A percentile compares a stretch with the other conserved stretches of the same genome.
Conservation (phyloP, 176 grass and related monocot genomes). For the Zea mays region DNA sequence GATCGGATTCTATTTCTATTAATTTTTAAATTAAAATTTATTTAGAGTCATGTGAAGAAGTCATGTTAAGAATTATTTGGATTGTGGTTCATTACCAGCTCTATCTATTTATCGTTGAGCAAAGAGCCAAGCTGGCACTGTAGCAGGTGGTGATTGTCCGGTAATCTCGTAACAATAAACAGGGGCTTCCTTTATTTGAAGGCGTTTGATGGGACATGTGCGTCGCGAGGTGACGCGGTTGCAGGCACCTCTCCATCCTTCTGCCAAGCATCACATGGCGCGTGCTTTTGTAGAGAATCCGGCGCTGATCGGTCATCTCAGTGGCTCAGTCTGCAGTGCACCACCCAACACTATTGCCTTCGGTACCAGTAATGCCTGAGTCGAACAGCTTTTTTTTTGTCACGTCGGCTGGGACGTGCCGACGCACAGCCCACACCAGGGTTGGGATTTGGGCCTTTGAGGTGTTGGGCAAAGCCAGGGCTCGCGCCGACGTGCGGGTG, state of each 20-base stretch:
- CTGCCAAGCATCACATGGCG: conserved; percentile 39
- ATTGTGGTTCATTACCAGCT: no score
- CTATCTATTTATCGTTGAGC: no score
- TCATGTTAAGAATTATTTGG: no score
- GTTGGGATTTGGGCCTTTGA: background rate
- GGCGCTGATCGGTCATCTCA: conserved; percentile 44
- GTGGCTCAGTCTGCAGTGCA: conserved; percentile 15
- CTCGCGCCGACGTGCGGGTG: background rate
- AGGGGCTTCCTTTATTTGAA: background rate
- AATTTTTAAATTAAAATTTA: no score
- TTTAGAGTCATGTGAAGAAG: no score
- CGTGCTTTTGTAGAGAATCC: conserved; percentile 47
- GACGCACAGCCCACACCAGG: background rate
- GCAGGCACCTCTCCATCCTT: conserved; percentile 4
- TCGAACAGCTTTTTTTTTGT: conserved; percentile 48
- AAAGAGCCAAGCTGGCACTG: no score
- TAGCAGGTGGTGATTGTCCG: background rate
- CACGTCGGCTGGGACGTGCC: conserved; percentile 23
- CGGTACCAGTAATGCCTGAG: conserved; percentile 16
- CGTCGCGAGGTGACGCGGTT: conserved; percentile 27
- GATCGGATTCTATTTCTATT: no score
- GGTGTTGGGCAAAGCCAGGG: no score
- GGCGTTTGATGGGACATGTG: conserved; percentile 6
- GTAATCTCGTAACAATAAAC: background rate
- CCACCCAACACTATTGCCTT: conserved; percentile 1